These are phyloP conservation scores for Boletales sp. DNA, from an alignment of 768 basidiomycete genomes.

Conservation along the genomic window DNA sequence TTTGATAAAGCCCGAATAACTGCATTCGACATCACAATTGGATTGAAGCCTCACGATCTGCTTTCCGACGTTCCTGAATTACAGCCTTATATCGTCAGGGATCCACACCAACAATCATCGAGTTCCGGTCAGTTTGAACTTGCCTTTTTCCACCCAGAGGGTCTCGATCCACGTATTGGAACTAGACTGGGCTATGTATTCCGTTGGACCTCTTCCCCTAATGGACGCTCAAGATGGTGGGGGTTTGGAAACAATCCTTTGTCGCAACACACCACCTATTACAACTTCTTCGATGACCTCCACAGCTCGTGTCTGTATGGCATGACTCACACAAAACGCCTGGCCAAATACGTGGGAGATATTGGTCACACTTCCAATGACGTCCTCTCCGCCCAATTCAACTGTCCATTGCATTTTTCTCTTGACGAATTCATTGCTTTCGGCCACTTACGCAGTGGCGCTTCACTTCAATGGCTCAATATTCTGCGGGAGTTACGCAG, in stretches of 20 bases:
- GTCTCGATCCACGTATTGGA: slow-evolving; percentile 3
- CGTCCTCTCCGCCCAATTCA: slow-evolving; percentile 8
- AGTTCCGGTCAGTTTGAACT: neutral
- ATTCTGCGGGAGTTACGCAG: neutral
- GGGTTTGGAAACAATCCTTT: slow-evolving; percentile 16
- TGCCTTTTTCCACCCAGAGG: no score
- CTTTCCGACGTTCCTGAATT: slow-evolving; percentile 9
- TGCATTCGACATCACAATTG: no score
- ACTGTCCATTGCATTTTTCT: neutral
- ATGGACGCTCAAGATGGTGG: neutral
- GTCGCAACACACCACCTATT: slow-evolving; percentile 30
- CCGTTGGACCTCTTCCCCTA: neutral
- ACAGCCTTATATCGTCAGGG: slow-evolving; percentile 1
- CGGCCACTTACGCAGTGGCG: neutral
- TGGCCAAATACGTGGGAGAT: slow-evolving; percentile 21
- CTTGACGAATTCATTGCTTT: neutral
- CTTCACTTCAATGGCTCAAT: neutral
- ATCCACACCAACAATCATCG: neutral
- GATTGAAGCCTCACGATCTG: slow-evolving; percentile 5
- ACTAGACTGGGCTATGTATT: slow-evolving; percentile 15
- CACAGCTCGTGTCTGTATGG: no score
- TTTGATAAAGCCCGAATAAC: slow-evolving; percentile 8
- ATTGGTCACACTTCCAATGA: slow-evolving; percentile 38
- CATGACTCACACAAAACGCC: no score
- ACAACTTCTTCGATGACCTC: slow-evolving; percentile 17